Evolutionary conservation across 805 yeast species (phyloP), one percentile per base, ranked within the genome.

Genomic region (Cyberlindnera veronae): DNA sequence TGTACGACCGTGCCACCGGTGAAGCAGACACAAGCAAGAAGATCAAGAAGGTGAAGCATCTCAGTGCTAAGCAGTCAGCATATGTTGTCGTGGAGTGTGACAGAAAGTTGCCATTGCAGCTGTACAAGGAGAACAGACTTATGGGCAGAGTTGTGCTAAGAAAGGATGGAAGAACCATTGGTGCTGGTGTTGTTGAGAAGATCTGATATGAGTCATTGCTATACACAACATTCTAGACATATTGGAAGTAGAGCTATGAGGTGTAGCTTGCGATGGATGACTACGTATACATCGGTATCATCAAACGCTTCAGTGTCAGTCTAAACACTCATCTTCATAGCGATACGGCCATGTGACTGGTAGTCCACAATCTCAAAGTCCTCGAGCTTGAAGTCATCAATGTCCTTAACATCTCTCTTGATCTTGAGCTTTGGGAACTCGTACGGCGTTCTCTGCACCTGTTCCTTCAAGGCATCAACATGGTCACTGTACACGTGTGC

Each of bases 151-250:
- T 91, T 75, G 91, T 90, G 64, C 95, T 90, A 77, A 90, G 98
- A 84, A 96, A 90, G 74, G 90, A 90, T 95, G 88, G 97, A 77
- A 95, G 85, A 74, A 90, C 98, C 57, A 96, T 91, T 63, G 97
- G 96, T 68, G 97, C 91, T 69, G 97, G 97, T 86, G 96, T 90
- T 68, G 85, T 91, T 85, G 91, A 91, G 83, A 42, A 36, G 20
- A 34, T 46, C 13, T 43, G 17, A 34, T n/a, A n/a, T n/a, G n/a
- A n/a, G n/a, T n/a, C n/a, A n/a, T n/a, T n/a, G n/a, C n/a, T n/a
- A n/a, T n/a, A n/a, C n/a, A n/a, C n/a, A n/a, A n/a, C n/a, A n/a
- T n/a, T n/a, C n/a, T n/a, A n/a, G n/a, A n/a, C n/a, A n/a, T n/a
- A n/a, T n/a, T n/a, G n/a, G n/a, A n/a, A n/a, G n/a, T n/a, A n/a